phyloP scores from a whole-genome alignment of 1,284 basidiomycete species.

The Cystobasidium sp. region DNA sequence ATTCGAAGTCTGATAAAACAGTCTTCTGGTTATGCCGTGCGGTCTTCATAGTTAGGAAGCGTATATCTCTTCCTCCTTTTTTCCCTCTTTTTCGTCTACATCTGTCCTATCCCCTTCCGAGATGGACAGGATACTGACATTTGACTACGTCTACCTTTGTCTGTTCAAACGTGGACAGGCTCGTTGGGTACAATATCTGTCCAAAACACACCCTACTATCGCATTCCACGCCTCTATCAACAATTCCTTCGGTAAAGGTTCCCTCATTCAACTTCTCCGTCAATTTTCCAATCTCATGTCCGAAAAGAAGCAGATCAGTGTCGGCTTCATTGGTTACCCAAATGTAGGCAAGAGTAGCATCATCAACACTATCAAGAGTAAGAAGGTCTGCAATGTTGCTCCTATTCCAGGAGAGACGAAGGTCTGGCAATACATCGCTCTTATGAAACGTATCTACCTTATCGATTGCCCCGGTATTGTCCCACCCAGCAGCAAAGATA shows the following conservation, averaged over 20 bases:
- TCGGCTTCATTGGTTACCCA: slow-evolving; percentile 97
- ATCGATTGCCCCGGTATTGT: slow-evolving; percentile 99
- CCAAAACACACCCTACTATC: slow-evolving; percentile 90
- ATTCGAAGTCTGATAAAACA: slow-evolving; percentile 4
- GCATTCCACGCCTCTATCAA: slow-evolving; percentile 99
- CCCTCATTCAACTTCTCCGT: slow-evolving; percentile 92
- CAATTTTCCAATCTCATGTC: slow-evolving; percentile 97
- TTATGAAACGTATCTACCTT: slow-evolving; percentile 94
- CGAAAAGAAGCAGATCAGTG: slow-evolving; percentile 99
- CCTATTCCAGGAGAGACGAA: slow-evolving; percentile 99
- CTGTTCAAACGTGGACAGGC: slow-evolving; percentile 64
- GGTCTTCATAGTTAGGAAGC: slow-evolving; percentile 46
- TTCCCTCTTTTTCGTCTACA: background rate
- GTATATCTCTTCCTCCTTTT: slow-evolving; percentile 19
- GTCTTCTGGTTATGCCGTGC: slow-evolving; percentile 34
- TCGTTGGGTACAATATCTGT: slow-evolving; percentile 94
- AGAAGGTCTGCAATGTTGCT: slow-evolving; percentile 96
- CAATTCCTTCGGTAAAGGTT: slow-evolving; percentile 98
- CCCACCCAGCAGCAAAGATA: slow-evolving; percentile 85
- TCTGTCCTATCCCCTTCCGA: background rate
- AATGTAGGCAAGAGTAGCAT: slow-evolving; percentile 97
- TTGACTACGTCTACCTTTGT: slow-evolving; percentile 24
- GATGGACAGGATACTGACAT: background rate
- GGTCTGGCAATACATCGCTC: slow-evolving; percentile 99
- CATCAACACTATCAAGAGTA: slow-evolving; percentile 98